Conservation (phyloP, 306 rosid species). For the Vachellia pachyceras region DNA sequence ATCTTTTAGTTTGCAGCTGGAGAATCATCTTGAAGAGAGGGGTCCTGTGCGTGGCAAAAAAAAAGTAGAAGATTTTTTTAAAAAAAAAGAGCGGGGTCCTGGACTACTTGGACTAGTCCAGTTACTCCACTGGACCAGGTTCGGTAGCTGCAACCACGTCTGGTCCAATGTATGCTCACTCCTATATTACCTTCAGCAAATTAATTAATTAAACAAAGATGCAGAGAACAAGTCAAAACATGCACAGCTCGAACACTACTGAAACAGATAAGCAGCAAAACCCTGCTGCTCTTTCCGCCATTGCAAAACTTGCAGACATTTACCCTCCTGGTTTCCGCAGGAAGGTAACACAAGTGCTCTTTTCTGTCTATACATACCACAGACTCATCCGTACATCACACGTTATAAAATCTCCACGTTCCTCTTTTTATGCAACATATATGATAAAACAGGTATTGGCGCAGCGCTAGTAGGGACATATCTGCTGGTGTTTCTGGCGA, state of each 20-base stretch:
- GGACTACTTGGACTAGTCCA: no score
- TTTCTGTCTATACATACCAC: not conserved
- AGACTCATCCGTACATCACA: not conserved
- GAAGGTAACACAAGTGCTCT: slow-evolving; percentile 50
- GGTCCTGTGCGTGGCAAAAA: no score
- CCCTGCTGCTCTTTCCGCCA: slow-evolving; percentile 10
- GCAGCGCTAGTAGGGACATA: slow-evolving; percentile 73
- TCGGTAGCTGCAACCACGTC: no score
- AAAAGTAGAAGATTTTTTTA: no score
- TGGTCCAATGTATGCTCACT: no score
- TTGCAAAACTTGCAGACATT: slow-evolving; percentile 24
- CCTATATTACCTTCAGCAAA: slow-evolving; percentile 7
- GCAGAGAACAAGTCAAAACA: slow-evolving; percentile 27
- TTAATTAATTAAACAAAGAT: not conserved
- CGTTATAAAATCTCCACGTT: not conserved
- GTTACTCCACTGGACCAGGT: no score
- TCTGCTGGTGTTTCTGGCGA: slow-evolving; percentile 74
- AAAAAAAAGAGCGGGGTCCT: no score
- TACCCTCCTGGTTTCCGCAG: slow-evolving; percentile 60
- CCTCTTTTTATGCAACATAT: not conserved
- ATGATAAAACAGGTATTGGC: slow-evolving; percentile 56
- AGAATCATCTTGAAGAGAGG: no score
- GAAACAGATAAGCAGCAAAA: slow-evolving; percentile 34
- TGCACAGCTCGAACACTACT: not conserved
- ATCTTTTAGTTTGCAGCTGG: no score